A percentile compares a stretch with the other conserved stretches of the same genome.
phyloP scores from a whole-genome alignment of 1,284 basidiomycete species.

The Rhodofomes roseus region DNA sequence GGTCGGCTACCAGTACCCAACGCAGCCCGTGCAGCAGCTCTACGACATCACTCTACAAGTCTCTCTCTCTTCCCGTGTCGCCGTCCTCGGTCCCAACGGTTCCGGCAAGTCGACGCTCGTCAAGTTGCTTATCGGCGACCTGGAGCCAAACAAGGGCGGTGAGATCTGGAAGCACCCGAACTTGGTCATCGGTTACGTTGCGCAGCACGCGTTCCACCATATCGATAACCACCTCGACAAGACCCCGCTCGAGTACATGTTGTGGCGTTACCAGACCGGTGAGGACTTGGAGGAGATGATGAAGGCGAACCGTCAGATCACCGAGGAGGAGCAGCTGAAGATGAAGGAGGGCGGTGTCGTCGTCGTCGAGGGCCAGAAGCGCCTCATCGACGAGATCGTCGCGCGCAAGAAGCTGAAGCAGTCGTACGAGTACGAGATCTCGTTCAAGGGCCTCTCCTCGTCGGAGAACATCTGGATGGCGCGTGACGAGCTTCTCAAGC shows the following conservation, averaged over 20 bases:
- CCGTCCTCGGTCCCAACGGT: slow-evolving; percentile 95
- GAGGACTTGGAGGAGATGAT: slow-evolving; percentile 96
- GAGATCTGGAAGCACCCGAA: slow-evolving; percentile 99
- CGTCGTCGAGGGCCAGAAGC: slow-evolving; percentile 92
- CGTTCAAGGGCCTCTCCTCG: slow-evolving; percentile 89
- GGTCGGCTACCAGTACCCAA: slow-evolving; percentile 96
- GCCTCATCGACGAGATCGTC: slow-evolving; percentile 89
- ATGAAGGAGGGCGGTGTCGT: slow-evolving; percentile 93
- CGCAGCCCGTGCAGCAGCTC: slow-evolving; percentile 82
- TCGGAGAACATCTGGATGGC: slow-evolving; percentile 97
- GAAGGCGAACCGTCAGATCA: slow-evolving; percentile 87
- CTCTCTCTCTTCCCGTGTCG: slow-evolving; percentile 95
- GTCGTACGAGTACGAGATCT: slow-evolving; percentile 96
- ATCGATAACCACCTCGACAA: slow-evolving; percentile 98
- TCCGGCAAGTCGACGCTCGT: slow-evolving; percentile 98
- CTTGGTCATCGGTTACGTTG: slow-evolving; percentile 98
- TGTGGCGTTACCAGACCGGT: slow-evolving; percentile 99
- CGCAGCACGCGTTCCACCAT: slow-evolving; percentile 99
- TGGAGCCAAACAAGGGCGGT: slow-evolving; percentile 94
- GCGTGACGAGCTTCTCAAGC: slow-evolving; percentile 94
- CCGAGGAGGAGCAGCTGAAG: slow-evolving; percentile 88
- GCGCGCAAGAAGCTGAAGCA: slow-evolving; percentile 98
- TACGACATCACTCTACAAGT: slow-evolving; percentile 96
- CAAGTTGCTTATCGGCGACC: slow-evolving; percentile 97
- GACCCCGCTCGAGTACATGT: slow-evolving; percentile 97